Percentiles rank a stretch among this genome's conserved stretches.
Conservation (phyloP, 148 eudicot genomes). For the Camellia sinensis region DNA sequence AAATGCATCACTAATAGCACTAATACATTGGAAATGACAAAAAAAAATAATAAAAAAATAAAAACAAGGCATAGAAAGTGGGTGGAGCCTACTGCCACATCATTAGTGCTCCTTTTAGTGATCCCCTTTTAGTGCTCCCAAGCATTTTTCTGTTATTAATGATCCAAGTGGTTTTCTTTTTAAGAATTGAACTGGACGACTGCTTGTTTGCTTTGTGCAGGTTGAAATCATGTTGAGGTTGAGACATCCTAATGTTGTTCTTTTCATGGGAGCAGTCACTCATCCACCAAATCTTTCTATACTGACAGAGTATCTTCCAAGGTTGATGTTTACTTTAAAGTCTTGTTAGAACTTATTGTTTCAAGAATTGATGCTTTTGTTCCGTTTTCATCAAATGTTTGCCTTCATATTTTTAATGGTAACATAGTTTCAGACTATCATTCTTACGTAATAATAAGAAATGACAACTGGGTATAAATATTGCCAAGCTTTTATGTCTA, state of each 20-base stretch:
- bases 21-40: no score
- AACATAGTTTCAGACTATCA: background rate
- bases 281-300: conserved; percentile 94
- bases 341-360: background rate
- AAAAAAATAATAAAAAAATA: no score
- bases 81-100: no score
- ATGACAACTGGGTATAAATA: background rate
- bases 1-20: no score
- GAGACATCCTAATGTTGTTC: conserved; percentile 98
- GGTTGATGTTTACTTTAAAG: conserved; percentile 37
- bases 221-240: conserved; percentile 92
- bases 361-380: conserved; percentile 1
- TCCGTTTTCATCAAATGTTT: background rate
- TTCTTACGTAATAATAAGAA: background rate
- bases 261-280: conserved; percentile 99
- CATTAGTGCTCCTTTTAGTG: no score
- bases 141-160: background rate
- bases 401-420: background rate
- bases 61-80: no score
- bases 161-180: background rate
- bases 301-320: conserved; percentile 90
- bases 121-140: no score
- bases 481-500: background rate
- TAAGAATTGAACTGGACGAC: conserved; percentile 2
- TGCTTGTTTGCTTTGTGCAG: conserved; percentile 42